Conservation (phyloP, 805 yeast species). For the Wickerhamomyces queroliae region DNA sequence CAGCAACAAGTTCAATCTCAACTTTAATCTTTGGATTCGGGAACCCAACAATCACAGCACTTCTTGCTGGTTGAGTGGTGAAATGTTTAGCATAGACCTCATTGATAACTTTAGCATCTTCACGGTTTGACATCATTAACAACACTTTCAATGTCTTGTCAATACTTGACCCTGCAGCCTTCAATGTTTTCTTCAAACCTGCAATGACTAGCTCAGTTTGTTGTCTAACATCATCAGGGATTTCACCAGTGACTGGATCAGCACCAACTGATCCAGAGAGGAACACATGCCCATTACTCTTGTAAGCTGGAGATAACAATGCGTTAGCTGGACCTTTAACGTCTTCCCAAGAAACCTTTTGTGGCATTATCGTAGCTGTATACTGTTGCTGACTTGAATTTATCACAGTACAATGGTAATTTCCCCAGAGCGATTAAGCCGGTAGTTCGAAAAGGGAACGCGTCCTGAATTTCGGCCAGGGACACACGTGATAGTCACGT, state of each 20-base stretch:
- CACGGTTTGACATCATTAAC: constrained; percentile 39
- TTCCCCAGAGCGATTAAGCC: no score
- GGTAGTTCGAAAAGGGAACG: no score
- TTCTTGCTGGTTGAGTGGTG: constrained; percentile 46
- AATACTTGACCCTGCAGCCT: constrained; percentile 38
- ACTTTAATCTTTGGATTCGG: constrained; percentile 44
- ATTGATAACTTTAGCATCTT: constrained; percentile 38
- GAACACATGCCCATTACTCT: constrained; percentile 36
- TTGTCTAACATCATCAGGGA: constrained; percentile 35
- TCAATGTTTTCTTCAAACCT: constrained; percentile 36
- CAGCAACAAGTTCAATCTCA: constrained; percentile 47
- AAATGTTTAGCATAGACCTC: constrained; percentile 40
- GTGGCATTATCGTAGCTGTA: constrained; percentile 30
- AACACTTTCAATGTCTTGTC: constrained; percentile 44
- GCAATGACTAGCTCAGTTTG: constrained; percentile 40
- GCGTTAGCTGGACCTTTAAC: constrained; percentile 24
- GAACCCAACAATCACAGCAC: constrained; percentile 45
- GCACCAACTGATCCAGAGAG: constrained; percentile 45
- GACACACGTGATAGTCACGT: not conserved
- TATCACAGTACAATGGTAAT: not conserved
- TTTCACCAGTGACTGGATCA: constrained; percentile 32
- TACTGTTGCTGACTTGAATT: not conserved
- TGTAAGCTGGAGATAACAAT: constrained; percentile 36
- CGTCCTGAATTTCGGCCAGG: no score
- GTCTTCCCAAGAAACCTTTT: constrained; percentile 30